Evolutionary conservation across 2,329 filamentous ascomycete genomes (phyloP), one percentile per base, ranked within the genome.

Genomic region (Diaporthe sp.): DNA sequence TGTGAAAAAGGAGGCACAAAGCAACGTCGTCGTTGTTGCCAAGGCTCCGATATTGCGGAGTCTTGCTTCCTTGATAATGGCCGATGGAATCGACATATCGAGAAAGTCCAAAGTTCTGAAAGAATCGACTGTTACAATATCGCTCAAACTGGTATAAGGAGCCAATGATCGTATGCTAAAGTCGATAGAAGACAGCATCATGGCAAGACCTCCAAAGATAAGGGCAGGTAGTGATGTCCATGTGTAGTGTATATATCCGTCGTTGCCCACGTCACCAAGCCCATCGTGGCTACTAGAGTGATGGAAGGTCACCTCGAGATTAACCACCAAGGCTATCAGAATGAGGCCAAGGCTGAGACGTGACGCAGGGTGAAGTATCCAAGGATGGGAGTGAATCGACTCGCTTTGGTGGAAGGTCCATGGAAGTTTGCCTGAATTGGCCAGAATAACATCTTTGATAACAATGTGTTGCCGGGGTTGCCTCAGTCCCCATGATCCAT

Each of bases 201-300:
- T 74, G 2, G 82, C 72, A 8, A 83, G 28, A 6, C 22, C 31
- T 17, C 34, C 67, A 10, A 71, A 28, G 4, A 71, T 2, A 19
- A 71, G 31, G 0, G 82, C 81, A 0, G 84, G 83, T 5, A 79
- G 22, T 0, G 80, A 77, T 3, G 83, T 85, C 84, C 84, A 86
- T 2, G 83, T 72, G 31, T 85, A 75, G 67, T 85, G 83, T 4
- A 79, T 72, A 28, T 80, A 79, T 37, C 81, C 79, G 7, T 81
- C 77, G 12, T 78, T 71, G 1, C 72, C 76, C 28, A 84, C 80
- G 3, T 81, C 81, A 0, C 77, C 79, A 4, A 86, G 74, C 0
- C 85, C 84, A 22, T 80, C 74, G 9, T 80, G 78, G 2, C 76
- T 72, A 3, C 79, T 72, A 0, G 85, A 86, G 0, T 78, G 59